A percentile compares a stretch with the other conserved stretches of the same genome.
phyloP scores from a whole-genome alignment of 2,329 filamentous ascomycete genomes.

The Trichoderma gracile region DNA sequence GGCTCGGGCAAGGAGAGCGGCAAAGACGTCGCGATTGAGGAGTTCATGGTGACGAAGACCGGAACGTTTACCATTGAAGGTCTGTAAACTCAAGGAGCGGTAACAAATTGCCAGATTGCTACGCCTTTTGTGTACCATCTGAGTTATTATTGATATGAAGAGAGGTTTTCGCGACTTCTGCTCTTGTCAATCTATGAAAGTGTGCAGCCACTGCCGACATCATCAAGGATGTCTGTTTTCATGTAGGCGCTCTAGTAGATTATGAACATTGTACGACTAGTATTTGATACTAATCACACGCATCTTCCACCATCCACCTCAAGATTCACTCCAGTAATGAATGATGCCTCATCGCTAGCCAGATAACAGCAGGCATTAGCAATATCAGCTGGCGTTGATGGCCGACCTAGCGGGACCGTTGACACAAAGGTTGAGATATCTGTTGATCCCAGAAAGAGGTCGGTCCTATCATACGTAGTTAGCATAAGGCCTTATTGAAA shows the following conservation, averaged over 20 bases:
- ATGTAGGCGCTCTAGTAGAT: too few species aligned
- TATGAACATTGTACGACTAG: neutral
- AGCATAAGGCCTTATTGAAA: neutral
- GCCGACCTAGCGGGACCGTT: constrained; percentile 55
- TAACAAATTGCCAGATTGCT: too few species aligned
- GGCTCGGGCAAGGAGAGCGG: constrained; percentile 51
- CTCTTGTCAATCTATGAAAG: too few species aligned
- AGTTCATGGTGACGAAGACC: constrained; percentile 49
- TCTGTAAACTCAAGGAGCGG: constrained; percentile 9
- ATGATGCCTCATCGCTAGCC: constrained; percentile 68
- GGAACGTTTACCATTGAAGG: constrained; percentile 45
- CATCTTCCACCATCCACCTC: constrained; percentile 44
- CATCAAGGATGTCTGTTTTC: too few species aligned
- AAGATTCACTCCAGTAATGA: constrained; percentile 72
- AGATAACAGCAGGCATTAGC: constrained; percentile 70
- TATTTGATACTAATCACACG: constrained; percentile 23
- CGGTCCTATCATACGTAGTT: constrained; percentile 35
- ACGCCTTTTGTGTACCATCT: too few species aligned
- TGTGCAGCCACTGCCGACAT: too few species aligned
- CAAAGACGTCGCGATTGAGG: constrained; percentile 50
- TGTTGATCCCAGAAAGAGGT: constrained; percentile 58
- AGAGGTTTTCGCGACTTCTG: too few species aligned
- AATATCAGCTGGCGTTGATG: constrained; percentile 62
- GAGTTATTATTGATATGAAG: too few species aligned
- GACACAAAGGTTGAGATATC: constrained; percentile 57